These are phyloP conservation scores for Scedosporium minutisporum DNA, from an alignment of 2,329 filamentous ascomycete genomes.

Conservation along the genomic window DNA sequence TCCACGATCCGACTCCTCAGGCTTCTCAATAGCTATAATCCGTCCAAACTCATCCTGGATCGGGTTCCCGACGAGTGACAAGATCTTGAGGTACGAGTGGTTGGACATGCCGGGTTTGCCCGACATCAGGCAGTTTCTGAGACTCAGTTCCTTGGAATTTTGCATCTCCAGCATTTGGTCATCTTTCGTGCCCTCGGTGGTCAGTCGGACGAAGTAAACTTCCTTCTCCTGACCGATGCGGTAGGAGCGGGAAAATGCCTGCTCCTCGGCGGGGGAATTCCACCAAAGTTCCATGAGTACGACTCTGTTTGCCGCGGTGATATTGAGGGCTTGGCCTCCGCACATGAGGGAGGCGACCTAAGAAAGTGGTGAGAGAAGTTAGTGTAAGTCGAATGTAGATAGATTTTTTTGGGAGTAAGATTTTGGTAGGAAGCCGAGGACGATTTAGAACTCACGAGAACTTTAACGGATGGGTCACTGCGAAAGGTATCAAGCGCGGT, in stretches of 20 bases:
- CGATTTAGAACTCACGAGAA: constrained; percentile 23
- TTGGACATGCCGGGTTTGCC: not conserved
- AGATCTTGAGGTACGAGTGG: not conserved
- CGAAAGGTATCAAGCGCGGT: constrained; percentile 15
- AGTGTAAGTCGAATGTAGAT: constrained; percentile 8
- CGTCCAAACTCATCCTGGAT: not conserved
- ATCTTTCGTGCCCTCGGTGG: constrained; percentile 49
- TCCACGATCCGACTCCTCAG: not conserved
- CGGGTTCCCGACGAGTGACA: not conserved
- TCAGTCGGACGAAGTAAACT: constrained; percentile 48
- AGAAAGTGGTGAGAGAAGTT: not conserved
- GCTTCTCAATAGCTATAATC: not conserved
- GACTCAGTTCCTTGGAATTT: constrained; percentile 37
- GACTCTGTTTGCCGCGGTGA: constrained; percentile 37
- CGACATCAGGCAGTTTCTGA: constrained; percentile 20
- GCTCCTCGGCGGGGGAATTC: constrained; percentile 52
- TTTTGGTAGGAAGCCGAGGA: not conserved
- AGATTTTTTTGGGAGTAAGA: too few species aligned
- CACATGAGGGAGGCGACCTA: constrained; percentile 25
- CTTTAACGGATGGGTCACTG: constrained; percentile 8
- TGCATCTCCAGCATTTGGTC: constrained; percentile 46
- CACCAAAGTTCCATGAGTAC: constrained; percentile 51
- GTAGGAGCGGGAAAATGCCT: constrained; percentile 51
- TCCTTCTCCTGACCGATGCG: constrained; percentile 55
- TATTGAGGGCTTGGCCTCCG: constrained; percentile 29